Conservation (phyloP, 805 yeast species). For the Pichia thaimueangensis region DNA sequence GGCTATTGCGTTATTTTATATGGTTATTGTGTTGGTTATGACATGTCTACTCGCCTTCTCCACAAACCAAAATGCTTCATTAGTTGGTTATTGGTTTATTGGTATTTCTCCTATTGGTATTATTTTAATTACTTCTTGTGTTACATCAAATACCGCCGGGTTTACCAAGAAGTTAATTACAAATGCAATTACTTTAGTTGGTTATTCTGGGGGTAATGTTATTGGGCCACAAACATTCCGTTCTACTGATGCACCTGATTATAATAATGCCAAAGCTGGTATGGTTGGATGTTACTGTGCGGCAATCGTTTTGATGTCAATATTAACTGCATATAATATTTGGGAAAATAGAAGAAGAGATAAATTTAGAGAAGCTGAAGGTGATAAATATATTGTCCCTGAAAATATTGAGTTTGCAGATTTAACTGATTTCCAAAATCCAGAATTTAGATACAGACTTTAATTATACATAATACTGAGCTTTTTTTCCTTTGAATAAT, state of each 20-base stretch:
- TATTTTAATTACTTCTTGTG: conserved; percentile 18
- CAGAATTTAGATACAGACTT: conserved; percentile 2
- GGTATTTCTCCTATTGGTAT: conserved; percentile 17
- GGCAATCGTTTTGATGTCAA: conserved; percentile 34
- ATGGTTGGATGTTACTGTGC: conserved; percentile 35
- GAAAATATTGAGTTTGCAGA: conserved; percentile 32
- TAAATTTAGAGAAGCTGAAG: conserved; percentile 13
- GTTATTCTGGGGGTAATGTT: conserved; percentile 42
- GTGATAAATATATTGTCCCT: conserved; percentile 24
- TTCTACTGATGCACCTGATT: conserved; percentile 38
- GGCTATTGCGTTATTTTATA: conserved; percentile 6
- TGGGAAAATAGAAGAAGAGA: conserved; percentile 28
- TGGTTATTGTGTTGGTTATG: conserved; percentile 6
- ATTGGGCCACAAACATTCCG: conserved; percentile 52
- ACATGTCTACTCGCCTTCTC: conserved; percentile 11
- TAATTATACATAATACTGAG: too few species aligned
- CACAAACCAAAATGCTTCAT: conserved; percentile 3
- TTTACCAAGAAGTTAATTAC: conserved; percentile 43
- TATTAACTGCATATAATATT: conserved; percentile 27
- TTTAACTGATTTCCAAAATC: conserved; percentile 4
- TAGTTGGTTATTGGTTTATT: conserved; percentile 8
- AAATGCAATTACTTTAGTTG: conserved; percentile 37
- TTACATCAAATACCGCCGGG: conserved; percentile 36
- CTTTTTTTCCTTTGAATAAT: neutral
- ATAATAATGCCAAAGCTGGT: conserved; percentile 39